phyloP scores from a whole-genome alignment of 1,139 yeast genomes.

The Groenewaldozyma sp. region DNA sequence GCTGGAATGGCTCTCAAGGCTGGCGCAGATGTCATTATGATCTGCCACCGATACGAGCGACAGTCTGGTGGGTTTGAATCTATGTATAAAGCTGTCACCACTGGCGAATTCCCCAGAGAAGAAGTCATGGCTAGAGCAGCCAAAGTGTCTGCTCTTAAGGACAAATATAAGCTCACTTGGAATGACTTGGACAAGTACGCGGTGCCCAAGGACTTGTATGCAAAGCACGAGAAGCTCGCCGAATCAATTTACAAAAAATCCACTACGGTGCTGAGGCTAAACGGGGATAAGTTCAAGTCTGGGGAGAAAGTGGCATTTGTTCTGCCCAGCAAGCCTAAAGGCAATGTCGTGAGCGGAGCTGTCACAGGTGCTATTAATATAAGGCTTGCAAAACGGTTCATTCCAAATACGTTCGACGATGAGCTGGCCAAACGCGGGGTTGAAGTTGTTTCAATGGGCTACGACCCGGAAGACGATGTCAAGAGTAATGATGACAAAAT shows the following conservation, averaged over 20 bases:
- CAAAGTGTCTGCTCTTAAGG: constrained; percentile 39
- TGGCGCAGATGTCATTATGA: constrained; percentile 52
- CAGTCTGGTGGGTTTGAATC: constrained; percentile 48
- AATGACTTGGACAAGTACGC: constrained; percentile 28
- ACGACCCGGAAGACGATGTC: constrained; percentile 11
- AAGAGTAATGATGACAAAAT: constrained; percentile 8
- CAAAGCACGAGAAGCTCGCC: constrained; percentile 5
- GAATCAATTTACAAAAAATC: constrained; percentile 8
- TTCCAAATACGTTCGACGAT: constrained; percentile 10
- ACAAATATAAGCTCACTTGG: constrained; percentile 37
- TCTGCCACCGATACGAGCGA: constrained; percentile 42
- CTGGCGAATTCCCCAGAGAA: constrained; percentile 42
- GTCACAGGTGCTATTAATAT: constrained; percentile 11
- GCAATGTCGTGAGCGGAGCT: constrained; percentile 9
- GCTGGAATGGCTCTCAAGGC: constrained; percentile 48
- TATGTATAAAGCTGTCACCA: constrained; percentile 39
- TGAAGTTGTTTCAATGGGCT: constrained; percentile 9
- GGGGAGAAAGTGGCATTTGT: constrained; percentile 14
- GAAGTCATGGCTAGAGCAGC: constrained; percentile 33
- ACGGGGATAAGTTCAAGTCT: constrained; percentile 6
- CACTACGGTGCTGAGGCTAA: constrained; percentile 10
- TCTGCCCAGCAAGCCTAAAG: constrained; percentile 10
- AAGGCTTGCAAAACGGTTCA: constrained; percentile 9
- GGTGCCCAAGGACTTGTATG: background rate
- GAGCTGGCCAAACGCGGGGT: constrained; percentile 7